Base-by-base conservation (phyloP, 2,329 filamentous ascomycete species). In the Aspergillus udagawae region DNA sequence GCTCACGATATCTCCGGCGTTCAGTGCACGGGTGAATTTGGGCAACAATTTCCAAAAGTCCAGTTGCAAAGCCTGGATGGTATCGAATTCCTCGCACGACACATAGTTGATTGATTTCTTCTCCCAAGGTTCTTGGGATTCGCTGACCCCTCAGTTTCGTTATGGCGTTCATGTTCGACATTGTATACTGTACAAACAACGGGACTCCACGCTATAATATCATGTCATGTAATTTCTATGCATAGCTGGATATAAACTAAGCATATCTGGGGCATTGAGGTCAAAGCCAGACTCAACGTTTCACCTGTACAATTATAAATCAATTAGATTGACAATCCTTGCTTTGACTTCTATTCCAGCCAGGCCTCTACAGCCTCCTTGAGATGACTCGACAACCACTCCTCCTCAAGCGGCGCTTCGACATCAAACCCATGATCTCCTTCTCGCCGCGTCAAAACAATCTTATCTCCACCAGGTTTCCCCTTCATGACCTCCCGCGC, bases 341-440 rank as follows among this genome's bases (percentile, higher is more conserved):
- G 10, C 12, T 4, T 32, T 32, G 12, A 5, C 32, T 6, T 17
- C 32, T 35, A 35, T 21, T 61, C 63, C 53, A 69, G 53, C 71
- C 71, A 74, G 17, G 62, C 56, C 52, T 67, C 47, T 21, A 69
- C 61, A 20, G 67, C 59, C 29, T 48, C 55, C 20, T 60, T 53
- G 42, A 73, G 49, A 9, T 64, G 63, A 32, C 72, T 62, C 55
- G 62, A 58, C 52, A 74, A 44, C 72, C 72, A 74, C 20, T 28
- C 54, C 35, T 70, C 68, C 27, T 68, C 60, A 12, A 67, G 56
- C 7, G 55, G 55, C 20, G 56, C 49, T 2, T 57, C 52, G 2
- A 12, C 21, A 59, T 76, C 74, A 64, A 76, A 76, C 2, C 73
- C 74, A 67, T 77, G 75, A 5, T 67, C 68, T 1, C 73, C 73